Conservation (phyloP, 1,284 basidiomycete species). For the Schizophyllum amplum region DNA sequence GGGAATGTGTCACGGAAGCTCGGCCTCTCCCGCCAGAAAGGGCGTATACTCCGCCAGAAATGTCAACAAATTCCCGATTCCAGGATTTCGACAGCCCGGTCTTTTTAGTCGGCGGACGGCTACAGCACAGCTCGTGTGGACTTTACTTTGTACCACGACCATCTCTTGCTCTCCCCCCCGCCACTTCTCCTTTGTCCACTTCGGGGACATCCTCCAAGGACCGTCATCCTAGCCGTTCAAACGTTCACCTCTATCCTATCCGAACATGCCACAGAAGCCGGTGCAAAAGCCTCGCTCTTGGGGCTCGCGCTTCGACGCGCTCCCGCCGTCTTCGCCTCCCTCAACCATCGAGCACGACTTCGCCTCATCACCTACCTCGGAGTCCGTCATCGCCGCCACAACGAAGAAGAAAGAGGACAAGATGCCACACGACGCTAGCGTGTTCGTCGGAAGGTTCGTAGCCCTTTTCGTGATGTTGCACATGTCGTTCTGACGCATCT, state of each 20-base stretch:
- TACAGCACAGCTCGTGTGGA: neutral
- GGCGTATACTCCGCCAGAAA: neutral
- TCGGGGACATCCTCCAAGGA: neutral
- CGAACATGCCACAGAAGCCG: slow-evolving; percentile 33
- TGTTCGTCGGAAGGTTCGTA: slow-evolving; percentile 71
- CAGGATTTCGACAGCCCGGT: neutral
- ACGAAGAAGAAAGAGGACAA: slow-evolving; percentile 34
- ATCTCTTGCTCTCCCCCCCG: slow-evolving; percentile 19
- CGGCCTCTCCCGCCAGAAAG: neutral
- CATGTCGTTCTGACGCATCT: neutral
- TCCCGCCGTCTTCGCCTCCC: slow-evolving; percentile 28
- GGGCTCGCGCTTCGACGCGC: slow-evolving; percentile 63
- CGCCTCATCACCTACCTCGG: slow-evolving; percentile 15
- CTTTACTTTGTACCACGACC: slow-evolving; percentile 13
- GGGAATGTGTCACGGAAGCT: neutral
- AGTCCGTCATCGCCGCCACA: slow-evolving; percentile 13
- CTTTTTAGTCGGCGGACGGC: slow-evolving; percentile 3
- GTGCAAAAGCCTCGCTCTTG: slow-evolving; percentile 33
- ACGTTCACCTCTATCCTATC: slow-evolving; percentile 14
- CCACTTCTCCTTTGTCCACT: too few species aligned
- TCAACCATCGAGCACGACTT: slow-evolving; percentile 19
- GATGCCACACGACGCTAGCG: slow-evolving; percentile 62
- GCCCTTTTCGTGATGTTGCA: neutral
- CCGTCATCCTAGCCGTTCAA: neutral
- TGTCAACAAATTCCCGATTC: neutral